phyloP scores from a whole-genome alignment of 331 rosid genomes.

The Malus hybrid region DNA sequence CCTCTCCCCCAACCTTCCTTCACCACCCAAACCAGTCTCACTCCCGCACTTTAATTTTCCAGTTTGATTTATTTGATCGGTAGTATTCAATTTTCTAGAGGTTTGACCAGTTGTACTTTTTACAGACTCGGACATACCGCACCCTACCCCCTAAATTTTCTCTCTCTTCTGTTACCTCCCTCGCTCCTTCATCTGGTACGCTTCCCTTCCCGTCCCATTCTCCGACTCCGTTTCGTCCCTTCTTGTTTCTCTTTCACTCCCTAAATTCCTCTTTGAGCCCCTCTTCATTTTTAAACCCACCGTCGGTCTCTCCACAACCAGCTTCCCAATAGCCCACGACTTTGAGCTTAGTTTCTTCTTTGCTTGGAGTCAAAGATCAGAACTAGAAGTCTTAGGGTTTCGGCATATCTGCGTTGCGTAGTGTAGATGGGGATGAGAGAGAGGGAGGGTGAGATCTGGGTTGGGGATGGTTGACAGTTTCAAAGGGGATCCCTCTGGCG shows the following conservation, averaged over 20 bases:
- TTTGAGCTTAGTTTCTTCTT: constrained; percentile 15
- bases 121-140: constrained; percentile 32
- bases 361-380: constrained; percentile 35
- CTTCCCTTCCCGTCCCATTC: constrained; percentile 15
- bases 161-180: constrained; percentile 35
- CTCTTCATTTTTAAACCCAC: neutral
- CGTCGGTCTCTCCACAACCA: neutral
- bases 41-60: too few species aligned
- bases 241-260: constrained; percentile 4
- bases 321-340: constrained; percentile 16
- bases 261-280: constrained; percentile 4
- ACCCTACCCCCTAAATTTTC: constrained; percentile 22
- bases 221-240: constrained; percentile 19
- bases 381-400: constrained; percentile 31
- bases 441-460: neutral
- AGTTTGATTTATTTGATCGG: neutral
- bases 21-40: too few species aligned
- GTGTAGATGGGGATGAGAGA: constrained; percentile 18
- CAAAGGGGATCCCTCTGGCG: too few species aligned
- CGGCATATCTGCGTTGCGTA: constrained; percentile 41
- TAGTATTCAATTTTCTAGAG: constrained; percentile 10
- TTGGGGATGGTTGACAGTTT: too few species aligned
- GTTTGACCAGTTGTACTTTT: constrained; percentile 68
- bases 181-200: constrained; percentile 9
- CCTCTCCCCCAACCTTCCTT: too few species aligned